Evolutionary conservation across 805 yeast genomes (phyloP).

Genomic region (Cyberlindnera misumaiensis): DNA sequence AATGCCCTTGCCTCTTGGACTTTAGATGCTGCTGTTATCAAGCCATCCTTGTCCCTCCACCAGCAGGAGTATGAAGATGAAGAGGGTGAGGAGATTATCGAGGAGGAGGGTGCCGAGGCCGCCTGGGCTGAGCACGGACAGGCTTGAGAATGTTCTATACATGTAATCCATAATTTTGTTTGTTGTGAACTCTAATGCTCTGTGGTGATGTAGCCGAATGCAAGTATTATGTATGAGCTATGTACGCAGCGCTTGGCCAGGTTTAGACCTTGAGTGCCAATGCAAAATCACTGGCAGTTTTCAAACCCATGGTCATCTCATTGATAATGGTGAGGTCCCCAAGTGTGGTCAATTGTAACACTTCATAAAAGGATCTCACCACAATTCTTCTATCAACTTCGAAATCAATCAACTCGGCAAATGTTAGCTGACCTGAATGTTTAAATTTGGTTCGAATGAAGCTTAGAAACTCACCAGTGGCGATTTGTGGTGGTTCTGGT

Average conservation of each 20-base stretch:
- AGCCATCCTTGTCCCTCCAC: slow-evolving; percentile 85
- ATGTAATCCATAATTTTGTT: no score
- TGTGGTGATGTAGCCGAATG: no score
- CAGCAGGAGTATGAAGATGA: slow-evolving; percentile 62
- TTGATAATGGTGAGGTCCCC: slow-evolving; percentile 3
- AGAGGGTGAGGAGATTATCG: slow-evolving; percentile 34
- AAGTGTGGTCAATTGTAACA: slow-evolving; percentile 21
- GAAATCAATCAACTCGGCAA: slow-evolving; percentile 13
- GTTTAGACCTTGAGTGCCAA: neutral
- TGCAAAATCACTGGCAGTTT: slow-evolving; percentile 1
- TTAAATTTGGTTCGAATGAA: slow-evolving; percentile 15
- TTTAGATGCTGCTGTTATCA: slow-evolving; percentile 88
- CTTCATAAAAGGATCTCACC: slow-evolving; percentile 23
- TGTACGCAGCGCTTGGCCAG: no score
- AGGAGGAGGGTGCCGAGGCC: slow-evolving; percentile 34
- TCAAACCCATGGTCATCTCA: slow-evolving; percentile 9
- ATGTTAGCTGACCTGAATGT: slow-evolving; percentile 8
- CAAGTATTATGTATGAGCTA: no score
- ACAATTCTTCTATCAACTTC: slow-evolving; percentile 10
- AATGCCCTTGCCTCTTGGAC: slow-evolving; percentile 96
- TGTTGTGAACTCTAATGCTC: no score
- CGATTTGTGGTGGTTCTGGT: no score
- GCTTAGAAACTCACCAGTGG: slow-evolving; percentile 9
- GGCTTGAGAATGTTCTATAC: neutral
- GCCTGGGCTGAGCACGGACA: slow-evolving; percentile 23